These are phyloP conservation scores for Populus trichocarpa DNA, from an alignment of 441 rosid genomes.

Conservation along the genomic window DNA sequence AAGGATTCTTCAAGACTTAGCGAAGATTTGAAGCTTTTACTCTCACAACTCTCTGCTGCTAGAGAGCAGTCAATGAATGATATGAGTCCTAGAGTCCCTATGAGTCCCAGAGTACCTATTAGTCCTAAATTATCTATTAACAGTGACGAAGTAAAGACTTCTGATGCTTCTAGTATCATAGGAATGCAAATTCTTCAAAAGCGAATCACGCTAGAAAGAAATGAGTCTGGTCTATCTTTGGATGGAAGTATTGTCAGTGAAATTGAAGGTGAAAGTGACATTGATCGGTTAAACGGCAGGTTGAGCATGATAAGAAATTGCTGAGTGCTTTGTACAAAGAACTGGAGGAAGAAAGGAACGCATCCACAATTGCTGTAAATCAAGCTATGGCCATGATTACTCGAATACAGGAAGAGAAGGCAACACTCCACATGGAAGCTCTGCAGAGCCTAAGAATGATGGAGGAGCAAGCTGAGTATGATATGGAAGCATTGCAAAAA, in stretches of 20 bases:
- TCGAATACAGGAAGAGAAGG: conserved; percentile 91
- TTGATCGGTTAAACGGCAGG: conserved; percentile 76
- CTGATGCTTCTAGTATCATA: conserved; percentile 35
- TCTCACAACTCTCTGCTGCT: conserved; percentile 69
- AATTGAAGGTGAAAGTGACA: conserved; percentile 78
- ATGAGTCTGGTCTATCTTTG: conserved; percentile 74
- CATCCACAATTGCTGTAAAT: conserved; percentile 81
- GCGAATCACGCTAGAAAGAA: conserved; percentile 71
- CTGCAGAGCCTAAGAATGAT: conserved; percentile 86
- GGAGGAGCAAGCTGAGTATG: conserved; percentile 98
- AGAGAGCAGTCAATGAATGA: conserved; percentile 56
- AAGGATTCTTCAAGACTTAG: conserved; percentile 72
- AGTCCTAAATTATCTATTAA: conserved; percentile 46
- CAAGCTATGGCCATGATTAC: conserved; percentile 99
- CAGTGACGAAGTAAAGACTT: conserved; percentile 43
- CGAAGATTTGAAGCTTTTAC: conserved; percentile 61
- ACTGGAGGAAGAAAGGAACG: conserved; percentile 91
- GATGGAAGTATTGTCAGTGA: conserved; percentile 78
- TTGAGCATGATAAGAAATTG: conserved; percentile 67
- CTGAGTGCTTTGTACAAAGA: conserved; percentile 63
- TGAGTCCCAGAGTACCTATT: conserved; percentile 48
- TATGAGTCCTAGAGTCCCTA: conserved; percentile 49
- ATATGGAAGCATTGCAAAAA: conserved; percentile 78
- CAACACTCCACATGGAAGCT: conserved; percentile 87
- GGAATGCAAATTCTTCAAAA: conserved; percentile 64